Evolutionary conservation across 1,284 basidiomycete genomes (phyloP), one percentile per base, ranked within the genome.

Genomic region (Boletus mariae): DNA sequence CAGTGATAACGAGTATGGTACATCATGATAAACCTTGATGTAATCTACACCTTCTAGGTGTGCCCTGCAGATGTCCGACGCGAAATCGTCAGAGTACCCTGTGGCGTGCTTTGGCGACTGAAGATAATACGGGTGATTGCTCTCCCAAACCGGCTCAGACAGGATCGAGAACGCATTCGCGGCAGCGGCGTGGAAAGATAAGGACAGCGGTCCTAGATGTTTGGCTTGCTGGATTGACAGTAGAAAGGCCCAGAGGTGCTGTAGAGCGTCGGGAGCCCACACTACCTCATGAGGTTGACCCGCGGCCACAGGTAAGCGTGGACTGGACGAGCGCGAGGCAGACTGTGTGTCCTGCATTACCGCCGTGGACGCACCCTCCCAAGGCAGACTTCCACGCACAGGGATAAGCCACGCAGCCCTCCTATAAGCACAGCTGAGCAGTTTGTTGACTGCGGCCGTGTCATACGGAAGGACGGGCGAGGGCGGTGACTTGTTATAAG

Each of bases 341-440:
- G 28, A 40, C 52, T 58, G 56, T 40, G 52, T 38, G 23, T 71
- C 68, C 28, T 77, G 58, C 15, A 84, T 52, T 4, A 66, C 64
- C 5, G 77, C 84, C 17, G 69, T 56, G 1, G 82, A 77, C 42
- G 75, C 76, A 20, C 64, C 68, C 6, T 69, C 61, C 80, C 81
- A 87, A 10, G 80, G 80, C 31, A 79, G 61, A 11, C 45, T 63
- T 10, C 85, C 85, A 11, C 82, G 78, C 7, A 86, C 63, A 34
- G 85, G 85, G 37, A 87, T 72, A n/a, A 86, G 61, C 85, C 85
- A 87, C 3, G 80, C 76, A 46, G 69, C 69, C 46, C 83, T 76
- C 46, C 71, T 61, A 61, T 71, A 79, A 15, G 64, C 67, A 20
- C 67, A 65, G 23, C 48, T 49, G 5, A 65, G 66, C 55, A 58